These are phyloP conservation scores for Ulota crispa DNA, from an alignment of 225 moss, liverwort and hornwort genomes.

Conservation along the genomic window DNA sequence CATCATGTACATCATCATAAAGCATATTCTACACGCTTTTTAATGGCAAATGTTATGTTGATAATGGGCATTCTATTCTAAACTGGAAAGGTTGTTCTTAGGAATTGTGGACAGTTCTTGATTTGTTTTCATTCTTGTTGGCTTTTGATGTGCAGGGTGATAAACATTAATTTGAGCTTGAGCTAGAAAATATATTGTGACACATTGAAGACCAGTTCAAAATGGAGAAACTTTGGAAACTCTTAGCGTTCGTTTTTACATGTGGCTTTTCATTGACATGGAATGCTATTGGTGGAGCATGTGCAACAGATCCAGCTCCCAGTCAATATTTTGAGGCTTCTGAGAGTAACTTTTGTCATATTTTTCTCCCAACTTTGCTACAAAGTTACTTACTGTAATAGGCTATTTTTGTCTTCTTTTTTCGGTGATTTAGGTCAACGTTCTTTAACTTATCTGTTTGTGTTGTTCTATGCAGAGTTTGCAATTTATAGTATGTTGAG, in stretches of 20 bases:
- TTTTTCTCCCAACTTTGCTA: too few relatives aligned
- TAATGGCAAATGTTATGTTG: too few relatives aligned
- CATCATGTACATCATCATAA: too few relatives aligned
- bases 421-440: too few relatives aligned
- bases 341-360: background rate
- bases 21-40: too few relatives aligned
- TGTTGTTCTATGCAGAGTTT: background rate
- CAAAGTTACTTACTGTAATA: too few relatives aligned
- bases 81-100: too few relatives aligned
- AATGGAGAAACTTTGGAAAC: background rate
- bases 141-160: background rate
- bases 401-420: too few relatives aligned
- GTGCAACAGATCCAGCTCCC: background rate
- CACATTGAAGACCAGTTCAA: background rate
- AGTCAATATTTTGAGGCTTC: constrained; percentile 4
- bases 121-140: background rate
- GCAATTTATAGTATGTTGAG: constrained; percentile 7
- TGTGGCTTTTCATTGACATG: background rate
- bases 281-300: constrained; percentile 19
- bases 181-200: background rate
- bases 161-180: background rate
- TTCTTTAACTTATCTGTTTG: background rate
- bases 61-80: too few relatives aligned
- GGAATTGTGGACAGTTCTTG: too few relatives aligned
- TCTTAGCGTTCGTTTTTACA: background rate